Evolutionary conservation across 2,329 filamentous ascomycete species (phyloP), one percentile per base, ranked within the genome.

Genomic region (Claviceps lovelessii): DNA sequence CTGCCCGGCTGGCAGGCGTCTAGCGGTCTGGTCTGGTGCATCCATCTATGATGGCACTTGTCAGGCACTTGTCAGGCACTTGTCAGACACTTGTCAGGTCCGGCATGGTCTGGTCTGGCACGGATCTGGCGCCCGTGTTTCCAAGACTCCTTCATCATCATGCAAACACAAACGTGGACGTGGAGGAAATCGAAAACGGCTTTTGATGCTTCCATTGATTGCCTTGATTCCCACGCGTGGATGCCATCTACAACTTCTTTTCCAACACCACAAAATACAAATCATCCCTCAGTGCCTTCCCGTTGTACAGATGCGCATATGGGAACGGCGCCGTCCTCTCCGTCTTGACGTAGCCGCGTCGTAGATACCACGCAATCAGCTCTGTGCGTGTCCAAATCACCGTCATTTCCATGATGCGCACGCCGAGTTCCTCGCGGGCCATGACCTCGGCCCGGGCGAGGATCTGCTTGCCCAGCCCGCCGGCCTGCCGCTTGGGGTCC

Each of bases 361-460:
- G 62, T 8, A 66, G 49, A 54, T 77, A 78, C 70, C 73, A 78
- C 19, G 64, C 60, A 49, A 77, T 70, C 48, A 78, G 61, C 61
- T 76, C 74, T 0, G 64, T 56, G 11, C 75, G 61, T 15, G 63
- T 63, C 66, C 67, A 71, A 37, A 77, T 70, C 42, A 76, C 75
- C 8, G 56, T 61, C 70, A 78, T 72, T 58, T 74, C 72, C 63
- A 78, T 61, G 53, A 58, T 61, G 1, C 45, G 35, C 0, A 64
- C 65, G 0, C 67, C 68, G 64, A 69, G 71, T 49, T 59, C 59
- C 48, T 61, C 55, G 35, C 59, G 62, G 0, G 68, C 70, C 57
- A 69, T 68, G 11, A 56, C 58, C 62, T 77, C 75, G 0, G 73
- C 74, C 42, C 66, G 60, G 1, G 60, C 63, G 17, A 77, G 64